Conservation (phyloP, 805 yeast genomes). For the Yarrowia osloensis region DNA sequence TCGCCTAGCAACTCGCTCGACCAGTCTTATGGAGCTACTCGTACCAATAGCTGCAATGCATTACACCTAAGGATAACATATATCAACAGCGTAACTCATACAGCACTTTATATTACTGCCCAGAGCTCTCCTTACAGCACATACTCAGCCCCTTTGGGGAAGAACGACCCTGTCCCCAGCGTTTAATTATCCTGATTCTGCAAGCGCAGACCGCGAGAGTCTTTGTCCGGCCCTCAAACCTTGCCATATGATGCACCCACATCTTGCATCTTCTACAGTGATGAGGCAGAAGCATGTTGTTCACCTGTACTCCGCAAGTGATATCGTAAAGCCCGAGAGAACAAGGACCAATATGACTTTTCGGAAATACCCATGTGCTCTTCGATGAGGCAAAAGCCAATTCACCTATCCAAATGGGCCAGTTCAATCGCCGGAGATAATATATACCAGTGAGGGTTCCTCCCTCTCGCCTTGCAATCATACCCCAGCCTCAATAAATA, state of each 20-base stretch:
- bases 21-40: neutral
- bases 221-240: neutral
- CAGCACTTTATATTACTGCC: neutral
- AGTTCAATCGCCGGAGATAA: neutral
- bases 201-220: too few relatives aligned
- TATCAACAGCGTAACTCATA: too few relatives aligned
- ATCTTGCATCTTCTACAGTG: neutral
- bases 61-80: too few relatives aligned
- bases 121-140: neutral
- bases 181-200: too few relatives aligned
- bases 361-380: neutral
- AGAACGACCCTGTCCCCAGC: neutral
- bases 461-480: neutral
- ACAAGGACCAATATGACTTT: neutral
- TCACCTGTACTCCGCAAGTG: neutral
- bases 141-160: neutral
- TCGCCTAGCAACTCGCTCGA: neutral
- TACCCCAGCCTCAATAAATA: slow-evolving; percentile 11
- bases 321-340: neutral
- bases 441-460: neutral
- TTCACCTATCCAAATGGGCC: neutral
- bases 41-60: too few relatives aligned
- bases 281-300: neutral
- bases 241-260: neutral
- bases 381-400: slow-evolving; percentile 8